phyloP scores from a whole-genome alignment of 768 basidiomycete genomes.

The Leccinum incarnatum region DNA sequence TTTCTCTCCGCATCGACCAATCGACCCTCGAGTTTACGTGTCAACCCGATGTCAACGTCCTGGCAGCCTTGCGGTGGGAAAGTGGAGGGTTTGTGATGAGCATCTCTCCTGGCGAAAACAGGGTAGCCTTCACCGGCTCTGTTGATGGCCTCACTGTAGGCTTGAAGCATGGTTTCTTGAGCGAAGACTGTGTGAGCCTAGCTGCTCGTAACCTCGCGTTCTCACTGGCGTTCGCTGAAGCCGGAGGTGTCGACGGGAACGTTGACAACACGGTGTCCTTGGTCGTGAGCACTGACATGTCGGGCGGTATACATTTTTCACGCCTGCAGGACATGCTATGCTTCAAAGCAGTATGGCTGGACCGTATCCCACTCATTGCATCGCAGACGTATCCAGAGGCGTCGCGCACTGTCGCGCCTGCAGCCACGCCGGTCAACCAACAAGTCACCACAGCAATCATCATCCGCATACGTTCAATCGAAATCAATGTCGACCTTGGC shows the following conservation, averaged over 20 bases:
- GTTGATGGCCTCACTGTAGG: slow-evolving; percentile 80
- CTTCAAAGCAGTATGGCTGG: slow-evolving; percentile 94
- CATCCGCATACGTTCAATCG: slow-evolving; percentile 68
- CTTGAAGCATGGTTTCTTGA: slow-evolving; percentile 81
- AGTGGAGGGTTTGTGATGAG: slow-evolving; percentile 89
- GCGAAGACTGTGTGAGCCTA: slow-evolving; percentile 77
- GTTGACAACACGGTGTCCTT: slow-evolving; percentile 61
- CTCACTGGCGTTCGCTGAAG: slow-evolving; percentile 65
- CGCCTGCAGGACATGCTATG: slow-evolving; percentile 89
- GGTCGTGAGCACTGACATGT: slow-evolving; percentile 81
- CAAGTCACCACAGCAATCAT: slow-evolving; percentile 62
- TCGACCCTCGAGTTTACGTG: slow-evolving; percentile 87
- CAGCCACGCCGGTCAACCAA: slow-evolving; percentile 28
- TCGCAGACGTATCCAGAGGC: slow-evolving; percentile 30
- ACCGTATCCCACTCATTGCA: slow-evolving; percentile 77
- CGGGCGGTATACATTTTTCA: slow-evolving; percentile 76
- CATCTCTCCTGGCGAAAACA: slow-evolving; percentile 69
- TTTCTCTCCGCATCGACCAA: slow-evolving; percentile 89
- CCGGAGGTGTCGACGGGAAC: slow-evolving; percentile 35
- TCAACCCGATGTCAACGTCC: slow-evolving; percentile 89
- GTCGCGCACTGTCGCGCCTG: slow-evolving; percentile 17
- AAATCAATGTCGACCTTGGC: slow-evolving; percentile 78
- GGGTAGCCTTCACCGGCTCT: slow-evolving; percentile 69
- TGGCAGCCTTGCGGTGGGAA: slow-evolving; percentile 87
- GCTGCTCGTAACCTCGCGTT: slow-evolving; percentile 82